These are phyloP conservation scores for Metroxylon sagu DNA, from an alignment of 176 grass and related monocot species.

Conservation along the genomic window DNA sequence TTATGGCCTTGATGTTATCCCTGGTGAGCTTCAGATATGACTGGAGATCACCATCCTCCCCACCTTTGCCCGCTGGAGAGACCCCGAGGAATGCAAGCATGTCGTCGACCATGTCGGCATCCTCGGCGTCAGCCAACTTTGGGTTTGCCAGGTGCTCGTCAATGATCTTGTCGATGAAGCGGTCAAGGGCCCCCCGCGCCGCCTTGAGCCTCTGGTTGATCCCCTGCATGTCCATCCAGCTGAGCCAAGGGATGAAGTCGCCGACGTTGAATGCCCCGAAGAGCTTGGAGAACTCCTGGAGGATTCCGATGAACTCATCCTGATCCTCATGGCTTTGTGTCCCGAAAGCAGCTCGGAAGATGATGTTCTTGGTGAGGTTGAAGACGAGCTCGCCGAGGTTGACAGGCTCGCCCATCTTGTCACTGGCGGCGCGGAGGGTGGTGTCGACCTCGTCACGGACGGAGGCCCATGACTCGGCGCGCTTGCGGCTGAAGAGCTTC, in stretches of 20 bases:
- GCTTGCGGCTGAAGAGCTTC: slow-evolving; percentile 84
- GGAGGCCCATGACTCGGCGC: slow-evolving; percentile 63
- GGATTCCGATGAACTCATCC: slow-evolving; percentile 71
- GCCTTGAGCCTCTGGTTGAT: too few relatives aligned
- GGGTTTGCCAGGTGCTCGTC: too few relatives aligned
- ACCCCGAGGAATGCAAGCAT: slow-evolving; percentile 73
- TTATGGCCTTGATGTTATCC: slow-evolving; percentile 85
- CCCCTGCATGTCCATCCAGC: too few relatives aligned
- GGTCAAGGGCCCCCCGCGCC: too few relatives aligned
- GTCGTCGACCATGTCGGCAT: slow-evolving; percentile 89
- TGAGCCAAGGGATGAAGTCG: slow-evolving; percentile 53
- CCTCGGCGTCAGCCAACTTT: slow-evolving; percentile 35
- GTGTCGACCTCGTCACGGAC: slow-evolving; percentile 56
- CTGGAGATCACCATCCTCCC: slow-evolving; percentile 46
- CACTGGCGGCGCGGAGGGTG: slow-evolving; percentile 28
- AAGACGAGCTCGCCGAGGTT: slow-evolving; percentile 79
- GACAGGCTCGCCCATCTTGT: slow-evolving; percentile 13
- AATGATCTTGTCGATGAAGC: too few relatives aligned
- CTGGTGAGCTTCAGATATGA: slow-evolving; percentile 56
- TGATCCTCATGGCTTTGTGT: slow-evolving; percentile 30
- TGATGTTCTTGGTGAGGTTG: slow-evolving; percentile 64
- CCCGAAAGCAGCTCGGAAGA: slow-evolving; percentile 80
- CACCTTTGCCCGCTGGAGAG: neutral
- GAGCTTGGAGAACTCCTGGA: slow-evolving; percentile 86
- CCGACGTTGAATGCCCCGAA: slow-evolving; percentile 74